Evolutionary conservation across 2,329 filamentous ascomycete genomes (phyloP).

Genomic region (Ophiobolus disseminans): DNA sequence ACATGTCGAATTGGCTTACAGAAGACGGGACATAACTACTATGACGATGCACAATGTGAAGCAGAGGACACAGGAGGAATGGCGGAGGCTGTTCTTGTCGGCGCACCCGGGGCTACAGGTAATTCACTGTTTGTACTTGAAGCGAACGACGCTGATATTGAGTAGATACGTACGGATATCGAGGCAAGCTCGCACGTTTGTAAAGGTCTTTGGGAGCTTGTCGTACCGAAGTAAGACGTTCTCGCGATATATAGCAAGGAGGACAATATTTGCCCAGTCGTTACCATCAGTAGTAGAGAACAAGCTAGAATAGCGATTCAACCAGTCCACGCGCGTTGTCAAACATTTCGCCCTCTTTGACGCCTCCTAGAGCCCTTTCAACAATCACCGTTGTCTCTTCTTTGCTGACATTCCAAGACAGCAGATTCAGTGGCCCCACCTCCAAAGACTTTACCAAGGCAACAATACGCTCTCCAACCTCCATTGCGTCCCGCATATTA

Average conservation of each 20-base stretch:
- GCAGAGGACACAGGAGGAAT: constrained; percentile 4
- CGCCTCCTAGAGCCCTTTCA: constrained; percentile 6
- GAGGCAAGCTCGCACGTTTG: constrained; percentile 5
- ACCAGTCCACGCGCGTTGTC: not conserved
- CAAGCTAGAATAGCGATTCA: constrained; percentile 1
- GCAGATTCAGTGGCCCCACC: not conserved
- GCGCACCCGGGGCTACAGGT: too few species aligned
- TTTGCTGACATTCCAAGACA: constrained; percentile 4
- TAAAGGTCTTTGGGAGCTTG: constrained; percentile 3
- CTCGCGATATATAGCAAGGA: not conserved
- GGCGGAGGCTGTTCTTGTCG: too few species aligned
- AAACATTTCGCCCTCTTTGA: constrained; percentile 2
- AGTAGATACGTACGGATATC: too few species aligned
- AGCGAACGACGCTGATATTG: too few species aligned
- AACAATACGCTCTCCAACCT: constrained; percentile 6
- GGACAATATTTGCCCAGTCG: not conserved
- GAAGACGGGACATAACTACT: constrained; percentile 3
- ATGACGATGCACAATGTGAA: constrained; percentile 10
- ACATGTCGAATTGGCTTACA: constrained; percentile 4
- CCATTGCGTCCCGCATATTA: constrained; percentile 1
- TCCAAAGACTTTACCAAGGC: constrained; percentile 3
- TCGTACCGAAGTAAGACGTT: not conserved
- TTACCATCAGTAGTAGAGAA: not conserved
- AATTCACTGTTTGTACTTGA: too few species aligned
- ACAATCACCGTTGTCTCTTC: constrained; percentile 3